Evolutionary conservation across 805 yeast species (phyloP).

Genomic region (Hanseniaspora vineae): DNA sequence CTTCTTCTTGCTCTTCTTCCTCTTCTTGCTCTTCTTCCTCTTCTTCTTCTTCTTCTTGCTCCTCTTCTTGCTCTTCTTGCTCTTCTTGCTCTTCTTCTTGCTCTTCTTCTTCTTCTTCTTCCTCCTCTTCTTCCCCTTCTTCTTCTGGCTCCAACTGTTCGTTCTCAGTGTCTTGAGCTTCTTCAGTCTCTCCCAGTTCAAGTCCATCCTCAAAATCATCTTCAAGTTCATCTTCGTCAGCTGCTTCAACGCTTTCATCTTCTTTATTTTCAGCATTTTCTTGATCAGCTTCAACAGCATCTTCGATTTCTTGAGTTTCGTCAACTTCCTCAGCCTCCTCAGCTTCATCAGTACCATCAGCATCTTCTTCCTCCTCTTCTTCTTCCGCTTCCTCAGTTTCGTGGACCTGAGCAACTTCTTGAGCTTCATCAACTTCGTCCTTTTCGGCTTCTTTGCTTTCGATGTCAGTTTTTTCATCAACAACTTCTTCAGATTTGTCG

Average conservation of each 20-base stretch:
- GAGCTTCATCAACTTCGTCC: neutral
- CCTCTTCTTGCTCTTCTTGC: neutral
- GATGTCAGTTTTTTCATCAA: no score
- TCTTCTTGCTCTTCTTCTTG: neutral
- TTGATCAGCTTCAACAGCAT: no score
- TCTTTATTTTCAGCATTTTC: neutral
- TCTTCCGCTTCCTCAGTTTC: no score
- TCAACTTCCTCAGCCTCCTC: no score
- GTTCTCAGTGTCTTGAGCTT: neutral
- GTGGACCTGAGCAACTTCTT: neutral
- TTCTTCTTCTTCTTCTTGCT: neutral
- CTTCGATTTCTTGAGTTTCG: no score
- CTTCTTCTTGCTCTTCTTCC: neutral
- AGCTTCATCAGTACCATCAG: no score
- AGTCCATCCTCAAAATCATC: constrained; percentile 1
- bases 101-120: neutral
- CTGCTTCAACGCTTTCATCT: neutral
- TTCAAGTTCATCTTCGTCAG: neutral
- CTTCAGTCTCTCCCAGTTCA: neutral
- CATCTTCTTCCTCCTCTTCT: no score
- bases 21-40: neutral
- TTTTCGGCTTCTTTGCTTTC: neutral
- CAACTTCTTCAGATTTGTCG: neutral
- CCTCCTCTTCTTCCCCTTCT: neutral
- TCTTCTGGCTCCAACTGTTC: no score